Base-by-base conservation (phyloP, 148 eudicot genomes). In the Drosera capensis region DNA sequence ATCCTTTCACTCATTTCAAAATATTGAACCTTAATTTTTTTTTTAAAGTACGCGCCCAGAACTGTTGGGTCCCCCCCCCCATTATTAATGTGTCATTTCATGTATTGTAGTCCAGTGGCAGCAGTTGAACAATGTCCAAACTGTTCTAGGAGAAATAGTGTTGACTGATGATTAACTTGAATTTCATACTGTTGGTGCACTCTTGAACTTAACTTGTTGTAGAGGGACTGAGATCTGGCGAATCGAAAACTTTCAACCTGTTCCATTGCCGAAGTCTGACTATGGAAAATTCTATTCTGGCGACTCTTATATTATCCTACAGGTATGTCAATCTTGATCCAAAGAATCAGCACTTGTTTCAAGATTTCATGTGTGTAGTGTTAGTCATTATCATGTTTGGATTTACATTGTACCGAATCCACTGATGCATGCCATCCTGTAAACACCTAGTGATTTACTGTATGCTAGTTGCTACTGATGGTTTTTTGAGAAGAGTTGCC, bases 141-240 rank as follows among this genome's bases (percentile, higher is more conserved):
- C 13, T 34, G 2, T 11, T 34, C 38, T 34, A 0, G 14, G 2
- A 11, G 38, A 34, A 5, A 11, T 34, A 9, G n/a, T 2, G n/a
- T 4, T 34, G 38, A 34, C 13, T 34, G 38, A 34, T 11, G 13
- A 34, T n/a, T n/a, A n/a, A n/a, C n/a, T n/a, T n/a, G n/a, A n/a
- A n/a, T 4, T 5, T 1, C 14, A 3, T 11, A 11, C 1, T 11
- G n/a, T 15, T 34, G 38, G 22, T 20, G 44, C 26, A 48, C 22
- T 60, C 30, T 57, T 66, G 26, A 47, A 37, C 88, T 85, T 85
- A 79, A 92, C 80, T 47, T 42, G 23, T 52, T 43, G 8, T 55
- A 85, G 99, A 63, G 99, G 99, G 56, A 77, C 76, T 54, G 99
- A 92, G 54, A 79, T 92, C 54, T 92, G 99, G 99, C 72, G 99